Percentiles rank a stretch among this genome's conserved stretches.
These are phyloP conservation scores for Hypoxylon sp. DNA, from an alignment of 2,329 filamentous ascomycete genomes.

Conservation along the genomic window DNA sequence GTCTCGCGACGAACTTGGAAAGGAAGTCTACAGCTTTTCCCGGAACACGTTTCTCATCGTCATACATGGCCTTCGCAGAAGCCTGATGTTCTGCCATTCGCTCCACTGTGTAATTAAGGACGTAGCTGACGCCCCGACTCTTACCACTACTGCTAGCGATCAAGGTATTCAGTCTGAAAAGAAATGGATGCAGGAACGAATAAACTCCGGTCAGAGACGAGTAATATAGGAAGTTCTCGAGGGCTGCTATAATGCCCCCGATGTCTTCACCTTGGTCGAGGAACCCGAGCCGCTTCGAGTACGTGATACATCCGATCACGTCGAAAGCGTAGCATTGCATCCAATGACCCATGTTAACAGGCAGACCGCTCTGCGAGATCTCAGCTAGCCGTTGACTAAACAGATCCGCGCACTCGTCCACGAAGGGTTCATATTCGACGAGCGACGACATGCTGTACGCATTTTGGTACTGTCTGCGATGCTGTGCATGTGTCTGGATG, in stretches of 20 bases:
- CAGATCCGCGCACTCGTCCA: slow-evolving; percentile 54
- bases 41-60: neutral
- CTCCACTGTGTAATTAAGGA: neutral
- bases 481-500: slow-evolving; percentile 49
- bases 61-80: neutral
- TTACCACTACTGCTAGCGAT: neutral
- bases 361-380: slow-evolving; percentile 37
- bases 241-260: slow-evolving; percentile 47
- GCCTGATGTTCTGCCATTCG: slow-evolving; percentile 3
- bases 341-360: slow-evolving; percentile 55
- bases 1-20: slow-evolving; percentile 4
- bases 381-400: slow-evolving; percentile 52
- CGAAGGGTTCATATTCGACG: slow-evolving; percentile 55
- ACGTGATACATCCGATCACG: slow-evolving; percentile 58
- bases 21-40: slow-evolving; percentile 10
- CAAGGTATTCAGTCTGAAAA: neutral
- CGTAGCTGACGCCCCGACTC: neutral
- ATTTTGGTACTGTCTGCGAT: slow-evolving; percentile 51
- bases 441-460: slow-evolving; percentile 55
- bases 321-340: slow-evolving; percentile 60
- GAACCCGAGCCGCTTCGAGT: slow-evolving; percentile 56
- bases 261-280: slow-evolving; percentile 57
- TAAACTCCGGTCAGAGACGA: slow-evolving; percentile 3
- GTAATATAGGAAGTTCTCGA: slow-evolving; percentile 1
- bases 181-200: slow-evolving; percentile 3